These are phyloP conservation scores for Candida oleophila DNA, from an alignment of 805 yeast species.

Conservation along the genomic window DNA sequence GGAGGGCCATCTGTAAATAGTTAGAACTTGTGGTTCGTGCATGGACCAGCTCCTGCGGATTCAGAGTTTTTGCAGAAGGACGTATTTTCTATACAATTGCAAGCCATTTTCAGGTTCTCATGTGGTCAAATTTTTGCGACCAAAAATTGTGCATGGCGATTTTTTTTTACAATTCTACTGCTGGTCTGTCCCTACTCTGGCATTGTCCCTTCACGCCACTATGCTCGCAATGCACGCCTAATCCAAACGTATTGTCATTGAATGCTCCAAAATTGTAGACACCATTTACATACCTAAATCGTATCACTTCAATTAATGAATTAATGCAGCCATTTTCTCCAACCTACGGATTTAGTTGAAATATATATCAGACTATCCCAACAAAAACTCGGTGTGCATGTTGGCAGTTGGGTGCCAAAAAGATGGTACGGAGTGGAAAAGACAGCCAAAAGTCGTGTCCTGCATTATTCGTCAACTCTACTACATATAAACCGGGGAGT, in stretches of 20 bases:
- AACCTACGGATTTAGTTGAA: neutral
- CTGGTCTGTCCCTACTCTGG: no score
- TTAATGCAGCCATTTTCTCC: neutral
- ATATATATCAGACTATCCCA: conserved; percentile 1
- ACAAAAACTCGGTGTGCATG: conserved; percentile 3
- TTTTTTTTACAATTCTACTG: no score
- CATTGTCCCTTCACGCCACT: no score
- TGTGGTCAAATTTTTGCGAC: no score
- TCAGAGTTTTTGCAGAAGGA: no score
- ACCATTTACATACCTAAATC: conserved; percentile 3
- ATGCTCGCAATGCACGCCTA: no score
- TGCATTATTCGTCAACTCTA: conserved; percentile 1
- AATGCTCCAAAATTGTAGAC: neutral
- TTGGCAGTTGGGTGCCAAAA: conserved; percentile 5
- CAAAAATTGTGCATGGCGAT: neutral
- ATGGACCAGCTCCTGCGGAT: no score
- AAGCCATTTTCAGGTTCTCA: no score
- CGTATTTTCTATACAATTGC: no score
- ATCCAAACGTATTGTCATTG: no score
- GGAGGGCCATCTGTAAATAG: no score
- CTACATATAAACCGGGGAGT: neutral
- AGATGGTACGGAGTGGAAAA: neutral
- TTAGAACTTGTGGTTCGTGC: no score
- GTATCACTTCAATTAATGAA: conserved; percentile 1
- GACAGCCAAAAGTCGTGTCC: conserved; percentile 1